Evolutionary conservation across 768 basidiomycete species (phyloP).

Genomic region (Porpolomopsis calyptriformis): DNA sequence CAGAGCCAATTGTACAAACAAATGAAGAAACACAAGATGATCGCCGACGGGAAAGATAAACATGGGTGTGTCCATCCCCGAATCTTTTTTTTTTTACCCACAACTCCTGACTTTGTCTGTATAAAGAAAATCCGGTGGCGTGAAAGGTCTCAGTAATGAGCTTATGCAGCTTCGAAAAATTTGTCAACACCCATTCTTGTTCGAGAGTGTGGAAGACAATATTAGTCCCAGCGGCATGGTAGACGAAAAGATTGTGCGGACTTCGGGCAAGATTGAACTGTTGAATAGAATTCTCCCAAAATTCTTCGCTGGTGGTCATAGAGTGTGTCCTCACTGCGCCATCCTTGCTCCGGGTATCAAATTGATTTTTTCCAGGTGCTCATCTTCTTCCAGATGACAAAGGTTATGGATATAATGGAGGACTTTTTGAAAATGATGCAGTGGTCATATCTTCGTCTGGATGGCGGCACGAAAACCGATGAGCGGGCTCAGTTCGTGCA

Average conservation of each 20-base stretch:
- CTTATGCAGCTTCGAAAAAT: slow-evolving; percentile 98
- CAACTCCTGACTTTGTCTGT: slow-evolving; percentile 3
- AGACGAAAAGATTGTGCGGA: slow-evolving; percentile 76
- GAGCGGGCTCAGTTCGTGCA: slow-evolving; percentile 83
- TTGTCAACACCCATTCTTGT: slow-evolving; percentile 95
- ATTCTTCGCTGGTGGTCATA: slow-evolving; percentile 84
- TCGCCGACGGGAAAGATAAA: slow-evolving; percentile 66
- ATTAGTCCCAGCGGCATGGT: slow-evolving; percentile 75
- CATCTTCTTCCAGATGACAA: slow-evolving; percentile 99
- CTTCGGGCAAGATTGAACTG: slow-evolving; percentile 90
- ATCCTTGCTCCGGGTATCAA: slow-evolving; percentile 1
- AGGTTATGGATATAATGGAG: slow-evolving; percentile 97
- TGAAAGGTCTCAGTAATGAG: slow-evolving; percentile 88
- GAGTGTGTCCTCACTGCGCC: slow-evolving; percentile 36
- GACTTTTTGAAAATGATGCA: slow-evolving; percentile 85
- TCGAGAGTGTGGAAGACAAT: slow-evolving; percentile 90
- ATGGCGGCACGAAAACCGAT: slow-evolving; percentile 93
- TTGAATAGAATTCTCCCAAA: slow-evolving; percentile 88
- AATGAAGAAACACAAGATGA: slow-evolving; percentile 98
- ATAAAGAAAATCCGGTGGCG: slow-evolving; percentile 57
- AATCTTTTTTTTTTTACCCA: background rate
- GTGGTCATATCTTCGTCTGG: slow-evolving; percentile 84
- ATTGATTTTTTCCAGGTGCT: slow-evolving; percentile 48
- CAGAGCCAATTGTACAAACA: slow-evolving; percentile 92
- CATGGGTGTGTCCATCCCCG: slow-evolving; percentile 49